phyloP scores from a whole-genome alignment of 768 basidiomycete species.

The Leccinum sublutescens region DNA sequence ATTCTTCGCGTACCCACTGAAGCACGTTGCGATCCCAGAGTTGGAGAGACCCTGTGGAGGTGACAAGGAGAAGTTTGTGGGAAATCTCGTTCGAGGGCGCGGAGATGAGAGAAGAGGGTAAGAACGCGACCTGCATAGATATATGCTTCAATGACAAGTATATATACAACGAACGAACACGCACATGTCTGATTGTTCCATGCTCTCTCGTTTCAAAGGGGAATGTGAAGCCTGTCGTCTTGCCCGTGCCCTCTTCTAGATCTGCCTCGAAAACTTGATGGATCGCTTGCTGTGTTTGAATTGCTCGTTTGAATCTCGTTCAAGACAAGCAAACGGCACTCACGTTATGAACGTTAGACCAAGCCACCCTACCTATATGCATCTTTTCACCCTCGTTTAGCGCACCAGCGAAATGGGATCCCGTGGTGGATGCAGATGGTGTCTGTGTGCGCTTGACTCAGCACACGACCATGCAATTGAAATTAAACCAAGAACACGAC shows the following conservation, averaged over 20 bases:
- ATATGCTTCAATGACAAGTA: slow-evolving; percentile 1
- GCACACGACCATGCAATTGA: neutral
- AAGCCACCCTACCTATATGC: slow-evolving; percentile 63
- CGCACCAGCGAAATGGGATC: slow-evolving; percentile 58
- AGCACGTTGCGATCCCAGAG: slow-evolving; percentile 62
- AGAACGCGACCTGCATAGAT: slow-evolving; percentile 47
- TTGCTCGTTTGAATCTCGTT: neutral
- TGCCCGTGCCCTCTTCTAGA: slow-evolving; percentile 44
- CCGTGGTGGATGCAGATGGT: slow-evolving; percentile 39
- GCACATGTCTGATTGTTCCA: slow-evolving; percentile 71
- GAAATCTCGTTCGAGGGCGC: slow-evolving; percentile 36
- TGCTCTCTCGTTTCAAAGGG: slow-evolving; percentile 63
- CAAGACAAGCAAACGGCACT: slow-evolving; percentile 20
- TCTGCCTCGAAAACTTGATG: slow-evolving; percentile 52
- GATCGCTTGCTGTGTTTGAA: slow-evolving; percentile 46
- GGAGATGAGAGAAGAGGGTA: slow-evolving; percentile 40
- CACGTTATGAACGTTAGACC: slow-evolving; percentile 59
- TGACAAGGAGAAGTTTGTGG: slow-evolving; percentile 50
- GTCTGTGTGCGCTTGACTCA: slow-evolving; percentile 32
- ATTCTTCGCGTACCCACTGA: slow-evolving; percentile 82
- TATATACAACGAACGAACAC: neutral
- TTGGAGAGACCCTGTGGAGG: slow-evolving; percentile 75
- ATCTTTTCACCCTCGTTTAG: slow-evolving; percentile 48
- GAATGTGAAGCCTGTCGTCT: slow-evolving; percentile 54
- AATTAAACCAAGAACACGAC: slow-evolving; percentile 5